Evolutionary conservation across 2,329 filamentous ascomycete species (phyloP).

Genomic region (Mariannaea sp.): DNA sequence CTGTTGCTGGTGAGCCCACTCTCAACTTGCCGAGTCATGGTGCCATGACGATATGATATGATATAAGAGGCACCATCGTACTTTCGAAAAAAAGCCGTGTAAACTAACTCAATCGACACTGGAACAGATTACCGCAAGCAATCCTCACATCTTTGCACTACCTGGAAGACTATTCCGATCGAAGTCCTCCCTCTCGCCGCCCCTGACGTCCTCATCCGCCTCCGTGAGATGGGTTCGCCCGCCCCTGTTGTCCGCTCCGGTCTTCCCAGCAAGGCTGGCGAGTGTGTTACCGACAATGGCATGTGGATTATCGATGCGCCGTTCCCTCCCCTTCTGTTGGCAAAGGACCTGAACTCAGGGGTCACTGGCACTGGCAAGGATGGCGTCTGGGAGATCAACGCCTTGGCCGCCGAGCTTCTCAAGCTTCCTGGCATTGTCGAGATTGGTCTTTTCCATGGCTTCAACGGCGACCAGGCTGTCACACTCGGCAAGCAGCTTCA

Average conservation of each 20-base stretch:
- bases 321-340: conserved; percentile 74
- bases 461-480: conserved; percentile 72
- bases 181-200: conserved; percentile 89
- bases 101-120: conserved; percentile 5
- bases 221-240: conserved; percentile 73
- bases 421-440: conserved; percentile 85
- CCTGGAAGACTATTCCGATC: conserved; percentile 87
- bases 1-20: conserved; percentile 73
- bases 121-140: conserved; percentile 86
- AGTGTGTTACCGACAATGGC: conserved; percentile 65
- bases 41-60: conserved; percentile 1
- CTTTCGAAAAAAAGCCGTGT: conserved; percentile 5
- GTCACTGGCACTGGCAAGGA: conserved; percentile 55
- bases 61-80: background rate
- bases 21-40: conserved; percentile 1
- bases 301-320: conserved; percentile 90
- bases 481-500: conserved; percentile 61
- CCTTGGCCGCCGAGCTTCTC: conserved; percentile 75
- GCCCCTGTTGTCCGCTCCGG: conserved; percentile 74
- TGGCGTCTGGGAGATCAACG: conserved; percentile 80
- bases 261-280: conserved; percentile 76
- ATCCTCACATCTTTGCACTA: conserved; percentile 71
- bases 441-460: conserved; percentile 86
- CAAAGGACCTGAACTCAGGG: conserved; percentile 53
- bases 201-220: conserved; percentile 73